phyloP scores from a whole-genome alignment of 371 early-diverging fungal genomes.

The Amoeboaphelidium protococcarum region DNA sequence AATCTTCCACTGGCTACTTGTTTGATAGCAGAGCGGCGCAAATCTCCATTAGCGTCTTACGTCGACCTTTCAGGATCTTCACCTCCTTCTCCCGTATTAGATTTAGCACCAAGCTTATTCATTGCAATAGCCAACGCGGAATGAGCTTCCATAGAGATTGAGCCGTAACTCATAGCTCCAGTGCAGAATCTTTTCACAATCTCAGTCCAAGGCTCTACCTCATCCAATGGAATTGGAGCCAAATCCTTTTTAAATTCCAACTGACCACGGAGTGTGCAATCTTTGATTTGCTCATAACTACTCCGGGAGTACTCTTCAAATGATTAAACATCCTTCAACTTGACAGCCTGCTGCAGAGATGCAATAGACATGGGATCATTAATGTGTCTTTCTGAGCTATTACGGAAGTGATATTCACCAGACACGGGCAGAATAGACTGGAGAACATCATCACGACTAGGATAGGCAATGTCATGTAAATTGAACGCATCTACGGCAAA shows the following conservation, averaged over 20 bases:
- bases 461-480: slow-evolving; percentile 61
- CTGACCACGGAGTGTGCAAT: slow-evolving; percentile 79
- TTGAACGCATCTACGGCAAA: slow-evolving; percentile 68
- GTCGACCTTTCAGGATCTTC: slow-evolving; percentile 65
- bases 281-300: slow-evolving; percentile 50
- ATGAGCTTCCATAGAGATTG: slow-evolving; percentile 82
- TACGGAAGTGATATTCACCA: slow-evolving; percentile 88
- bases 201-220: slow-evolving; percentile 84
- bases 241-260: slow-evolving; percentile 56
- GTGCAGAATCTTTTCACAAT: slow-evolving; percentile 89
- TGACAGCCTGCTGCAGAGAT: slow-evolving; percentile 81
- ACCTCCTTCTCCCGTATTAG: slow-evolving; percentile 94
- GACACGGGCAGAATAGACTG: slow-evolving; percentile 47
- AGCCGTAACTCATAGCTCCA: slow-evolving; percentile 96
- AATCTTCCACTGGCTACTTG: slow-evolving; percentile 92
- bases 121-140: slow-evolving; percentile 71
- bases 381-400: slow-evolving; percentile 70
- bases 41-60: slow-evolving; percentile 34
- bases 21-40: slow-evolving; percentile 77
- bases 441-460: slow-evolving; percentile 29
- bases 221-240: slow-evolving; percentile 53
- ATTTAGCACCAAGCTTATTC: slow-evolving; percentile 82
- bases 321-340: slow-evolving; percentile 51
- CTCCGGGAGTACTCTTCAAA: slow-evolving; percentile 57
- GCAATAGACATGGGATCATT: slow-evolving; percentile 67